A percentile compares a stretch with the other conserved stretches of the same genome.
These are phyloP conservation scores for Perilla frutescens DNA, from an alignment of 257 asterid species.

Conservation along the genomic window DNA sequence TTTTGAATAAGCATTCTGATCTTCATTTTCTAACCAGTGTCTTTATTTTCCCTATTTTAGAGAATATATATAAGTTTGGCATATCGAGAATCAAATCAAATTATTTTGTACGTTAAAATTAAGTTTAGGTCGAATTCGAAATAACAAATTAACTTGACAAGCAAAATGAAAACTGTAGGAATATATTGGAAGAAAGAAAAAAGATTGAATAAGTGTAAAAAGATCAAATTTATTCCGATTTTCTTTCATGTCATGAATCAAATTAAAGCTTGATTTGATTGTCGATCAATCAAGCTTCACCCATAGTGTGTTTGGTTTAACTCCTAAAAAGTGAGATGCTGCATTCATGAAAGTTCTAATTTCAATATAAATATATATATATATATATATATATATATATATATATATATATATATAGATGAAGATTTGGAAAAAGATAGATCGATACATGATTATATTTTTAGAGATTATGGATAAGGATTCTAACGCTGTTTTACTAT, in stretches of 20 bases:
- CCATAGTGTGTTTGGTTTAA: not conserved
- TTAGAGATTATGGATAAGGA: constrained; percentile 32
- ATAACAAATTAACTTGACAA: too few relatives aligned
- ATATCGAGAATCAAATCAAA: not conserved
- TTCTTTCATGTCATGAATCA: not conserved
- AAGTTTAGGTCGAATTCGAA: too few relatives aligned
- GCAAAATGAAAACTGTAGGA: too few relatives aligned
- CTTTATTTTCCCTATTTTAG: not conserved
- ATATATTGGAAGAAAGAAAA: not conserved
- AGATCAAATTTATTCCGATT: not conserved
- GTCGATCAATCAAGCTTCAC: not conserved
- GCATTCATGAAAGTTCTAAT: constrained; percentile 11
- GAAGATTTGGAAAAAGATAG: constrained; percentile 18
- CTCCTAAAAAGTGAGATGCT: too few relatives aligned
- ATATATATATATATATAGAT: constrained; percentile 12
- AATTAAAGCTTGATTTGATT: constrained; percentile 2
- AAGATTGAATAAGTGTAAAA: not conserved
- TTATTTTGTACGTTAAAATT: not conserved
- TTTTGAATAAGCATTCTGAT: not conserved
- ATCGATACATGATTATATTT: constrained; percentile 17
- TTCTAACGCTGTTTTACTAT: constrained; percentile 15
- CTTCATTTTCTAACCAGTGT: constrained; percentile 18
- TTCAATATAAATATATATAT: not conserved
- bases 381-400: constrained; percentile 9
- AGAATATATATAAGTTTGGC: too few relatives aligned